Evolutionary conservation across 768 basidiomycete species (phyloP), one percentile per base, ranked within the genome.

Genomic region (Crucibulum laeve): DNA sequence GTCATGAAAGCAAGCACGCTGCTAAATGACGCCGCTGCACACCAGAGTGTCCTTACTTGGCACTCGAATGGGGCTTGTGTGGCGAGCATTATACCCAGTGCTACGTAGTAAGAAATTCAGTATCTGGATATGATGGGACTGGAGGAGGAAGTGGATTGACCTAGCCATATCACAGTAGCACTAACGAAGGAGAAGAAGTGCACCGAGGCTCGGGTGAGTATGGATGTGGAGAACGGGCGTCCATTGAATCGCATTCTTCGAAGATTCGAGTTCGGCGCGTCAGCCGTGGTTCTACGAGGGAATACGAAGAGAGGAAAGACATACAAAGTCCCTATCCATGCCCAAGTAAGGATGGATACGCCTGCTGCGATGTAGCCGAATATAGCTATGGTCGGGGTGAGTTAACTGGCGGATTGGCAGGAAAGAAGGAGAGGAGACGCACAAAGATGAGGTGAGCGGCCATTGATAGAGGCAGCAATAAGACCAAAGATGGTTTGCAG

Each of bases 261-360:
- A 14, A 21, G 33, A n/a, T n/a, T n/a, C n/a, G n/a, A n/a, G n/a
- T n/a, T n/a, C n/a, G n/a, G n/a, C n/a, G n/a, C n/a, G n/a, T n/a
- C n/a, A n/a, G n/a, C n/a, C n/a, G 42, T 33, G 25, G 40, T 34
- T 43, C 26, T 5, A 30, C 23, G 5, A 8, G 18, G 11, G n/a
- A 11, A 14, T n/a, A 18, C 21, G 28, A 7, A 23, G 40, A 26
- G 25, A 42, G 36, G 24, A 17, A n/a, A 18, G 11, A 53, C 62
- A 49, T 42, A 67, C 65, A 66, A 46, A 11, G 65, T 51, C 0
- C 53, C 56, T 37, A 63, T 55, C 66, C 66, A 65, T 18, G 63
- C 46, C 62, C 63, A 66, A 10, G 64, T 66, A 22, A 46, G 50
- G 6, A 62, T 48, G 4, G 63, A 60, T 15, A 61, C 38, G 4